phyloP scores from a whole-genome alignment of 768 basidiomycete species.

The Auricularia sp. region DNA sequence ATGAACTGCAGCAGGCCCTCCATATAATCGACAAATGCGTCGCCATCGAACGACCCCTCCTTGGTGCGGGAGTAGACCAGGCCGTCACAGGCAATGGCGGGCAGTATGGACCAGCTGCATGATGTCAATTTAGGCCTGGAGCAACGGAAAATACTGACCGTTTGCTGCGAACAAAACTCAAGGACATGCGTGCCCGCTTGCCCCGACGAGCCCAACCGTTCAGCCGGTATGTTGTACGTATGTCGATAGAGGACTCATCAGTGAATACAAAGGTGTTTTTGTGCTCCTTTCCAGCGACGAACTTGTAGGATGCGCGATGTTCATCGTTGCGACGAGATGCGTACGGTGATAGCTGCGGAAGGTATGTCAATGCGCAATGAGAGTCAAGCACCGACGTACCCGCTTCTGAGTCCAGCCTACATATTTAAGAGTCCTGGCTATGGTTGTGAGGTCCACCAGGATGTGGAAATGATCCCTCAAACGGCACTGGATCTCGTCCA shows the following conservation, averaged over 20 bases:
- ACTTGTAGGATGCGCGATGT: neutral
- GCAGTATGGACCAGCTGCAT: slow-evolving; percentile 16
- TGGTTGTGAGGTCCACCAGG: neutral
- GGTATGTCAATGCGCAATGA: neutral
- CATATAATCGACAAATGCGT: slow-evolving; percentile 14
- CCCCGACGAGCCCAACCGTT: neutral
- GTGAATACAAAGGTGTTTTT: neutral
- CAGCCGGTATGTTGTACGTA: neutral
- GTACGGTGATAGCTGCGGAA: neutral
- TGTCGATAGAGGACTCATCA: neutral
- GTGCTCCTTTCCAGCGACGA: neutral
- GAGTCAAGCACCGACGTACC: neutral
- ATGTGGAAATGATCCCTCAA: slow-evolving; percentile 1
- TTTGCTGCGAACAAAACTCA: neutral
- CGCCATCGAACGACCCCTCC: slow-evolving; percentile 17
- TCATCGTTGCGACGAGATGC: neutral
- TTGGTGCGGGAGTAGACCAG: slow-evolving; percentile 16
- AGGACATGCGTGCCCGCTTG: neutral
- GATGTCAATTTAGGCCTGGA: neutral
- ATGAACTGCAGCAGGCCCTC: slow-evolving; percentile 4
- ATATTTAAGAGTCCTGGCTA: neutral
- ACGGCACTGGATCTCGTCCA: slow-evolving; percentile 14
- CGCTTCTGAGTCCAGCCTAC: neutral
- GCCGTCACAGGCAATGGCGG: slow-evolving; percentile 13
- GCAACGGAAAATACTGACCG: neutral